Evolutionary conservation across 1,139 yeast species (phyloP), one percentile per base, ranked within the genome.

Genomic region (Debaryomyces nepalensis): DNA sequence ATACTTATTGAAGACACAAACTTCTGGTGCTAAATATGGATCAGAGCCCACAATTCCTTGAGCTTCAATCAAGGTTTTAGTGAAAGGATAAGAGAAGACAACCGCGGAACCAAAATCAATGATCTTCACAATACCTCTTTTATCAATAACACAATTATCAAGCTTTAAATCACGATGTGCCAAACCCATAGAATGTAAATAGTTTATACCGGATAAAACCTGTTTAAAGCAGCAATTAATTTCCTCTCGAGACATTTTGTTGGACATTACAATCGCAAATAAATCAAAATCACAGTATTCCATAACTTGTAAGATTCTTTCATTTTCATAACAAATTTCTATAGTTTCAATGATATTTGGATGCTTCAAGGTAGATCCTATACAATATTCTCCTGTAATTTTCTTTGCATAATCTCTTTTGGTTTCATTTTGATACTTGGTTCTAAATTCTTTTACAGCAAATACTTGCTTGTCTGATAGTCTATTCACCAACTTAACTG

Each of bases 101-200:
- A 89, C 97, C 1, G 97, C 96, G 2, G 95, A 85, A 19, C 98
- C 98, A 63, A 90, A 91, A 68, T 91, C 98, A 53, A 91, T 90
- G 49, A 91, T 73, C 60, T 90, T 90, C 29, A 91, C 89, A 49
- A 90, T 87, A 22, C 98, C 98, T 41, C 86, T 75, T 15, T 75
- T 73, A 53, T 88, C 90, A 41, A 91, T 84, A 24, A 91, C 97
- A 72, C 97, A 90, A 64, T 91, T 91, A 67, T 91, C 98, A 39
- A 91, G 76, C 64, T 91, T 91, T 59, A 91, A 75, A 66, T 91
- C 98, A 49, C 98, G 80, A 61, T 91, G 98, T 1, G 97, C 90
- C 47, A 91, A 72, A 2, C 98, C 97, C 64, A 86, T 80, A 31
- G 89, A 79, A 63, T 91, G 97, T 55, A 91, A 69, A 60, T 91